phyloP scores from a whole-genome alignment of 2,329 filamentous ascomycete genomes.

The Myriosclerotinia duriaeana region DNA sequence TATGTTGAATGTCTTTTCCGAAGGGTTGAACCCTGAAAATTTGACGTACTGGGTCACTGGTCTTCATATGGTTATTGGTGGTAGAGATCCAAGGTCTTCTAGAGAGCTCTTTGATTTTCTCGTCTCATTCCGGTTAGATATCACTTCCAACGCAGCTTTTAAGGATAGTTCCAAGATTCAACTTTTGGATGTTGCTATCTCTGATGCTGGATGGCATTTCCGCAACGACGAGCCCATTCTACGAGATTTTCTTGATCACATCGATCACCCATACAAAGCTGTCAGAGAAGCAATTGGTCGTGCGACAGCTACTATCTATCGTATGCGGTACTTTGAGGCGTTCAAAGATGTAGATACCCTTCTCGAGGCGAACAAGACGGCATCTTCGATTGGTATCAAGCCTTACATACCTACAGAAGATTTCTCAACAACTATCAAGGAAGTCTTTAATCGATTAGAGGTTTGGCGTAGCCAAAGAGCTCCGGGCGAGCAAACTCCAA shows the following conservation, averaged over 20 bases:
- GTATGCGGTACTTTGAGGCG: constrained; percentile 90
- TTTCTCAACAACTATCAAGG: constrained; percentile 68
- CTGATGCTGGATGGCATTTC: constrained; percentile 94
- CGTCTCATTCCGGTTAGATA: constrained; percentile 83
- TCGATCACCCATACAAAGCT: constrained; percentile 97
- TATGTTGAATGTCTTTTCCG: constrained; percentile 80
- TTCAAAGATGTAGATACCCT: constrained; percentile 77
- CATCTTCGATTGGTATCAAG: constrained; percentile 78
- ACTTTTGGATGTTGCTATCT: constrained; percentile 82
- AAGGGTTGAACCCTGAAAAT: constrained; percentile 92
- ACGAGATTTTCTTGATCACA: constrained; percentile 82
- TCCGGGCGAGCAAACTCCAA: constrained; percentile 88
- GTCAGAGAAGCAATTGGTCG: constrained; percentile 93
- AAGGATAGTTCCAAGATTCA: constrained; percentile 98
- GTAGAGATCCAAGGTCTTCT: constrained; percentile 82
- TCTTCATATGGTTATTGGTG: constrained; percentile 82
- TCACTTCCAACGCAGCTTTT: constrained; percentile 94
- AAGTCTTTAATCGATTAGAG: constrained; percentile 78
- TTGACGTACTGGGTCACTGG: constrained; percentile 93
- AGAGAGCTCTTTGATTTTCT: constrained; percentile 85
- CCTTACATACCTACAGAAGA: constrained; percentile 79
- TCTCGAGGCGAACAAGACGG: constrained; percentile 73
- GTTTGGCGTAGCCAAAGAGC: constrained; percentile 81
- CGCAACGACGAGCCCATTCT: constrained; percentile 84
- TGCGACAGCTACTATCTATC: constrained; percentile 83